Percentiles rank a stretch among this genome's conserved stretches.
Conservation (phyloP, 2,329 filamentous ascomycete species). For the Phoma sp. region DNA sequence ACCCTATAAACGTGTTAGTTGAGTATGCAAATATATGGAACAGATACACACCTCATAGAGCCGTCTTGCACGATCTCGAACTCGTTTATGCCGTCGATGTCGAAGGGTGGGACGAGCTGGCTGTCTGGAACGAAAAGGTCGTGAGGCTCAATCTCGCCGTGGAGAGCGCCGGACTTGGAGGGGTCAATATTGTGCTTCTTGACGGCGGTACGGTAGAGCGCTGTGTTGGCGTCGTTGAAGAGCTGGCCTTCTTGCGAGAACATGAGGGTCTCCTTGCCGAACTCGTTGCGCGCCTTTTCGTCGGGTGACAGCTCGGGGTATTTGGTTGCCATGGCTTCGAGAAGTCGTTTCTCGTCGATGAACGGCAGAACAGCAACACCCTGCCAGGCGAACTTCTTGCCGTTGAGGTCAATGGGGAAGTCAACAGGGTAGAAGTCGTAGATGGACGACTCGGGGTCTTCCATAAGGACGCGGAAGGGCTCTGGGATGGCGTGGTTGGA, state of each 20-base stretch:
- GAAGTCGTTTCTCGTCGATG: slow-evolving; percentile 87
- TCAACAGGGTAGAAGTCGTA: slow-evolving; percentile 98
- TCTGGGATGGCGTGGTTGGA: slow-evolving; percentile 90
- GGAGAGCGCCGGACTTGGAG: slow-evolving; percentile 76
- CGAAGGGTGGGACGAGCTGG: slow-evolving; percentile 78
- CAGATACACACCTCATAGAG: slow-evolving; percentile 74
- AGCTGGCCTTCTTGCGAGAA: slow-evolving; percentile 84
- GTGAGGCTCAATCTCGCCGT: slow-evolving; percentile 82
- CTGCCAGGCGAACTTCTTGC: slow-evolving; percentile 99
- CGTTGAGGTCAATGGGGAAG: slow-evolving; percentile 92
- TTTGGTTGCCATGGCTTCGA: slow-evolving; percentile 81
- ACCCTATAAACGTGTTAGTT: slow-evolving; percentile 65
- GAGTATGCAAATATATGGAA: slow-evolving; percentile 26
- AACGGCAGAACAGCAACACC: slow-evolving; percentile 93
- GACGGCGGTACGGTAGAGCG: slow-evolving; percentile 85
- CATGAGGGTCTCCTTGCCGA: slow-evolving; percentile 82
- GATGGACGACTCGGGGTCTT: slow-evolving; percentile 84
- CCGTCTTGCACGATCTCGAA: slow-evolving; percentile 61
- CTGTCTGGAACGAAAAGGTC: slow-evolving; percentile 85
- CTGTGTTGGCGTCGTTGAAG: slow-evolving; percentile 82
- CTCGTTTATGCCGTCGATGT: slow-evolving; percentile 58
- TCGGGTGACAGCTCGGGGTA: slow-evolving; percentile 81
- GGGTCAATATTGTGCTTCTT: slow-evolving; percentile 75
- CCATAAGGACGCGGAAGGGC: slow-evolving; percentile 91
- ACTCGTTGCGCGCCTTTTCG: slow-evolving; percentile 78